These are phyloP conservation scores for Clonostachys chloroleuca DNA, from an alignment of 2,329 filamentous ascomycete species.

Conservation along the genomic window DNA sequence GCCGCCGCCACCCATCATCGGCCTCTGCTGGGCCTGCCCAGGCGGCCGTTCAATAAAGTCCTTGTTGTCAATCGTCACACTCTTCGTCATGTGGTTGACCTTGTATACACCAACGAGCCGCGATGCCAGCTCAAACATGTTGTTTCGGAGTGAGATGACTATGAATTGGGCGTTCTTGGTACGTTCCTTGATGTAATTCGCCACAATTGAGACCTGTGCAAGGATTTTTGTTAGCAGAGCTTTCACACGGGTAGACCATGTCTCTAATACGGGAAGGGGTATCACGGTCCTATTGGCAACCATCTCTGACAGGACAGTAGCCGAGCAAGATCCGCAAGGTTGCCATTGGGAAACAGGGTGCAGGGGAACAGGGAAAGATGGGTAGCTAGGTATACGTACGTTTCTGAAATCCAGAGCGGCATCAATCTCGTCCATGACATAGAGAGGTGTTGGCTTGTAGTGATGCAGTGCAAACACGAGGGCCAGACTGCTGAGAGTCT, in stretches of 20 bases:
- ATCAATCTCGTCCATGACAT: conserved; percentile 99
- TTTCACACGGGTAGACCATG: too few species aligned
- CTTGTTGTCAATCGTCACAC: conserved; percentile 80
- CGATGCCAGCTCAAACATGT: conserved; percentile 99
- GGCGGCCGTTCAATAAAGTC: conserved; percentile 57
- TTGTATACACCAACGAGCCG: conserved; percentile 97
- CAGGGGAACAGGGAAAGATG: background rate
- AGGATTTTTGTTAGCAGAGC: too few species aligned
- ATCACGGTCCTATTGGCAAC: too few species aligned
- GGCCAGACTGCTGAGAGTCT: conserved; percentile 89
- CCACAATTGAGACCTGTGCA: conserved; percentile 87
- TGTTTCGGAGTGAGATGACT: conserved; percentile 95
- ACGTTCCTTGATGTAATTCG: conserved; percentile 97
- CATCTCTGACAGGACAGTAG: background rate
- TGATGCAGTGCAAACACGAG: conserved; percentile 98
- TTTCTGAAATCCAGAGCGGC: conserved; percentile 97
- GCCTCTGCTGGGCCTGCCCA: conserved; percentile 20
- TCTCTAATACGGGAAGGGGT: too few species aligned
- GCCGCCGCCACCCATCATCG: conserved; percentile 8
- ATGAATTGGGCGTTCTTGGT: conserved; percentile 99
- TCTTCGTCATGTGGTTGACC: conserved; percentile 98
- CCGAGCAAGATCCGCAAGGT: background rate
- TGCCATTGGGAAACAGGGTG: background rate
- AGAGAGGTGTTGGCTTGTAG: conserved; percentile 94
- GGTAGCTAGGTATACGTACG: conserved; percentile 52